Evolutionary conservation across 2,329 filamentous ascomycete species (phyloP).

Genomic region (Sporothrix phasma): DNA sequence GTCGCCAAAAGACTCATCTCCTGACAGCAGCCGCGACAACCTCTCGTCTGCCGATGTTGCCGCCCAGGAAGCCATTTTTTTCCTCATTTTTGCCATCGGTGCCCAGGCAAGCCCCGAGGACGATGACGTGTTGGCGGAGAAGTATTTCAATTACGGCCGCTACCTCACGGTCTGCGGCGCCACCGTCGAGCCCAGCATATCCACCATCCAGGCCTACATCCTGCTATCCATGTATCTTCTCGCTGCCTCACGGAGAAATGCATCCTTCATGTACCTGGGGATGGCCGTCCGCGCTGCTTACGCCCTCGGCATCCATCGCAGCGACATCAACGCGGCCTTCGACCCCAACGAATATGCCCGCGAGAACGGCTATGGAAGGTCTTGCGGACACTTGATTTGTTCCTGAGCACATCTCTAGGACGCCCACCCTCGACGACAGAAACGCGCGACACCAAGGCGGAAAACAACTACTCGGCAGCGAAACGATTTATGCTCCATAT

Average conservation of each 20-base stretch:
- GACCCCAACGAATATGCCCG: conserved; percentile 20
- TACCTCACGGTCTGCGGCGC: conserved; percentile 37
- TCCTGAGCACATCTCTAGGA: conserved; percentile 27
- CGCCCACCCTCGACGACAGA: conserved; percentile 28
- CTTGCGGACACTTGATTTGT: conserved; percentile 27
- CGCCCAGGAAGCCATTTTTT: conserved; percentile 13
- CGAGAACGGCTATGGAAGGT: conserved; percentile 28
- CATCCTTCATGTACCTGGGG: conserved; percentile 54
- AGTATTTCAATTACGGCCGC: conserved; percentile 20
- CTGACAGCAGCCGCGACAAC: conserved; percentile 20
- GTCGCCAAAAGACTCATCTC: conserved; percentile 6
- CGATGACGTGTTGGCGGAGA: conserved; percentile 14
- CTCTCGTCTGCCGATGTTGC: conserved; percentile 15
- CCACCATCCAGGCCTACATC: conserved; percentile 42
- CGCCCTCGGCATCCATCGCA: conserved; percentile 43
- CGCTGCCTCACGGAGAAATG: conserved; percentile 47
- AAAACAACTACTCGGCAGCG: conserved; percentile 22
- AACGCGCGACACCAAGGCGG: conserved; percentile 18
- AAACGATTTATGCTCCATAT: conserved; percentile 29
- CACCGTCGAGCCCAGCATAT: conserved; percentile 43
- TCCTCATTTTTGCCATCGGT: conserved; percentile 21
- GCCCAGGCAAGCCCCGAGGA: conserved; percentile 18
- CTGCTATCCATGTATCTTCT: conserved; percentile 52
- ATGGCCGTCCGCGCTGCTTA: conserved; percentile 48
- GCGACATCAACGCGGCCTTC: conserved; percentile 24